These are phyloP conservation scores for Penicillium cinerascens DNA, from an alignment of 495 filamentous ascomycete genomes.

Conservation along the genomic window DNA sequence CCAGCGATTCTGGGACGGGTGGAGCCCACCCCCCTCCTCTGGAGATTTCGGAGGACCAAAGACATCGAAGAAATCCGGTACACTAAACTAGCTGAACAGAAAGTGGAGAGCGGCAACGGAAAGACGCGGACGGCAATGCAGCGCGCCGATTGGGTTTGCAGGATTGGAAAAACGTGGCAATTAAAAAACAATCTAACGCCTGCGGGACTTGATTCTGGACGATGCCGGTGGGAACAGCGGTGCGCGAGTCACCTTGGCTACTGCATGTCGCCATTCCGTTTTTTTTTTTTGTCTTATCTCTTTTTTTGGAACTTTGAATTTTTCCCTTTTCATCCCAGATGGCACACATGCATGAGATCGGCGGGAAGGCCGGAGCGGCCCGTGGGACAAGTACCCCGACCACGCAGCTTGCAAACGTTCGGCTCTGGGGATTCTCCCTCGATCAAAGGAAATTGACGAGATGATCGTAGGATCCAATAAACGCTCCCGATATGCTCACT, in stretches of 20 bases:
- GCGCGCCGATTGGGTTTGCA: conserved; percentile 32
- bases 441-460: background rate
- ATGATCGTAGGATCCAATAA: background rate
- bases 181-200: background rate
- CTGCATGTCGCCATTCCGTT: background rate
- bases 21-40: too few relatives aligned
- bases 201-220: background rate
- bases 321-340: conserved; percentile 17
- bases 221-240: background rate
- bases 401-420: conserved; percentile 18
- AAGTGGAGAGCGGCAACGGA: conserved; percentile 35
- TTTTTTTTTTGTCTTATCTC: background rate
- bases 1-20: conserved; percentile 23
- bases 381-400: conserved; percentile 40
- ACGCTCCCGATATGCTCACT: background rate
- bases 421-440: background rate
- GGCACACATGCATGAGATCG: conserved; percentile 46
- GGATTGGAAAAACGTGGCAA: conserved; percentile 37
- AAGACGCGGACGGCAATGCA: conserved; percentile 44
- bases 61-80: conserved; percentile 8
- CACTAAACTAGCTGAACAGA: conserved; percentile 18
- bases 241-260: background rate
- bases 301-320: background rate
- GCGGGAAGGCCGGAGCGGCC: conserved; percentile 47
- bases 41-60: too few relatives aligned